phyloP scores from a whole-genome alignment of 2,329 filamentous ascomycete species.

The Aaosphaeria arxii region DNA sequence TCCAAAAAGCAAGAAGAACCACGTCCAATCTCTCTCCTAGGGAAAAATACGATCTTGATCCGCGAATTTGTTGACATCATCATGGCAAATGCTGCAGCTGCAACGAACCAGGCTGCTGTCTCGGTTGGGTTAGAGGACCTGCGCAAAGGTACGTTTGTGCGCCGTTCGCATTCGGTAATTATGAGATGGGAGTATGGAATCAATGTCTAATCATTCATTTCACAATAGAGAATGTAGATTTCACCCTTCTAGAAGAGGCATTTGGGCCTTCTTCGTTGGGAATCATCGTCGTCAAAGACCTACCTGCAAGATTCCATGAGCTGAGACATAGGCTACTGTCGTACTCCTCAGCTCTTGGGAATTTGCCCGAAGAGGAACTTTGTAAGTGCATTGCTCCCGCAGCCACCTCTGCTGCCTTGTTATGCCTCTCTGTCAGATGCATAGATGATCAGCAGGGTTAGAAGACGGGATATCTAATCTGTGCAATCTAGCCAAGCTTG shows the following conservation, averaged over 20 bases:
- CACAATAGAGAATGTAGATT: slow-evolving; percentile 61
- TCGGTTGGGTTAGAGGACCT: slow-evolving; percentile 40
- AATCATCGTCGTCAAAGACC: slow-evolving; percentile 87
- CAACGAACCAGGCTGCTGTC: slow-evolving; percentile 9
- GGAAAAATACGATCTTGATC: background rate
- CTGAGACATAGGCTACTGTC: slow-evolving; percentile 74
- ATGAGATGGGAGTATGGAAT: background rate
- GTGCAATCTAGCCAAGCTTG: slow-evolving; percentile 40
- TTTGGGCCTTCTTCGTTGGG: slow-evolving; percentile 90
- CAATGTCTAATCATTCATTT: background rate
- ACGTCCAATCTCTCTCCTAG: no score
- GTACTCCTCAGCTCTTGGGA: slow-evolving; percentile 85
- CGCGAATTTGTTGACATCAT: background rate
- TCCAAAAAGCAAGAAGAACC: background rate
- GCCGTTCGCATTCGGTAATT: background rate
- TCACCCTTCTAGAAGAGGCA: slow-evolving; percentile 68
- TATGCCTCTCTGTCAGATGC: no score
- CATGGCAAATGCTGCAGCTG: background rate
- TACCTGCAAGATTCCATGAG: slow-evolving; percentile 68
- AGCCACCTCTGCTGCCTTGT: background rate
- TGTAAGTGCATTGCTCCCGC: slow-evolving; percentile 47
- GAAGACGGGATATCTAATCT: slow-evolving; percentile 2
- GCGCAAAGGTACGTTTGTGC: slow-evolving; percentile 39
- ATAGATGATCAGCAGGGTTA: no score
- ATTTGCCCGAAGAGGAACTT: slow-evolving; percentile 68